A percentile compares a stretch with the other conserved stretches of the same genome.
These are phyloP conservation scores for Vinca minor DNA, from an alignment of 257 asterid genomes.

Conservation along the genomic window DNA sequence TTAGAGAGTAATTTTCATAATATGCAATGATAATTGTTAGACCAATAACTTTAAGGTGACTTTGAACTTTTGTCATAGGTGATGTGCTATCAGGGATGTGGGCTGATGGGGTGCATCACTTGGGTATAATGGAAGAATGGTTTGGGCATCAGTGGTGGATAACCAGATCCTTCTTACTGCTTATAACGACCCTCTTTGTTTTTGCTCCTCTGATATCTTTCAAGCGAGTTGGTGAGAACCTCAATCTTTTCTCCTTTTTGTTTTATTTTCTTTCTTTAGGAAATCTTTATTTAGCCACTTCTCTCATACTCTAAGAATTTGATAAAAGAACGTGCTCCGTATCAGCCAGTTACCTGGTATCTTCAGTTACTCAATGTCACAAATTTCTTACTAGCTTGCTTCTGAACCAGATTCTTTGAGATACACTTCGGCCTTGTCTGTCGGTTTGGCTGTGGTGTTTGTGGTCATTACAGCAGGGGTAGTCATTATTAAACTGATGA, in stretches of 20 bases:
- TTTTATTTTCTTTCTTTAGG: not conserved
- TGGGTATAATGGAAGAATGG: constrained; percentile 86
- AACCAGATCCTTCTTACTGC: constrained; percentile 48
- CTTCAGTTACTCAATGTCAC: not conserved
- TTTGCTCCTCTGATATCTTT: constrained; percentile 66
- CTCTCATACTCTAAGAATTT: not conserved
- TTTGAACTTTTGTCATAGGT: constrained; percentile 36
- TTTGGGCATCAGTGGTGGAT: constrained; percentile 88
- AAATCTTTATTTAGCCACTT: not conserved
- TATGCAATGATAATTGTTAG: not conserved
- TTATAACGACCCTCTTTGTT: constrained; percentile 55
- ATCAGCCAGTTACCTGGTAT: not conserved
- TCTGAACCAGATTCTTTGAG: constrained; percentile 64
- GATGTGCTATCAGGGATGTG: constrained; percentile 78
- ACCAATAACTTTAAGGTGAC: constrained; percentile 1
- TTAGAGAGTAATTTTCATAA: not conserved
- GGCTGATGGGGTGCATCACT: constrained; percentile 74
- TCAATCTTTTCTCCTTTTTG: not conserved
- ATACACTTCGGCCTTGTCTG: constrained; percentile 83
- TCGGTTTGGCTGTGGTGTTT: constrained; percentile 59
- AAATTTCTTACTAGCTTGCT: not conserved
- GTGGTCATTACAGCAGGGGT: constrained; percentile 83
- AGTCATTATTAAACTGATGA: constrained; percentile 43
- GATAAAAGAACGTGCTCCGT: not conserved
- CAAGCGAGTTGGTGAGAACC: constrained; percentile 68